A percentile compares a stretch with the other conserved stretches of the same genome.
These are phyloP conservation scores for Viola pubescens DNA, from an alignment of 441 rosid species.

Conservation along the genomic window DNA sequence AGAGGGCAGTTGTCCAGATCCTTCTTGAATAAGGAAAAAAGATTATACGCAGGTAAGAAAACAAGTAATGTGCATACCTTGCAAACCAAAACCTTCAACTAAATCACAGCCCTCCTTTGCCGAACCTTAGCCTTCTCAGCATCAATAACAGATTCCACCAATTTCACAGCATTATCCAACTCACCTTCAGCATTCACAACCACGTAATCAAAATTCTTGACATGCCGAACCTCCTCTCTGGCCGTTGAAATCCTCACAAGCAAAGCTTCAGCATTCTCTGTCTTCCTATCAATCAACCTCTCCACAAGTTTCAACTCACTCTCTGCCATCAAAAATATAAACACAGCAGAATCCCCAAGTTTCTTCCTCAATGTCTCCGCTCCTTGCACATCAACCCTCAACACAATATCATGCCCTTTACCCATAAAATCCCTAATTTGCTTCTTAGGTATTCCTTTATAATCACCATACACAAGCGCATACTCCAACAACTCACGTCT, in stretches of 20 bases:
- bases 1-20: background rate
- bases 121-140: constrained; percentile 85
- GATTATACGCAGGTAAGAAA: background rate
- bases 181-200: constrained; percentile 73
- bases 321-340: constrained; percentile 77
- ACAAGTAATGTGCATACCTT: constrained; percentile 15
- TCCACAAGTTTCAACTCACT: constrained; percentile 71
- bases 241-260: constrained; percentile 77
- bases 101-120: constrained; percentile 55
- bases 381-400: constrained; percentile 91
- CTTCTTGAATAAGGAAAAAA: background rate
- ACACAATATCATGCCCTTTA: constrained; percentile 59
- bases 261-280: constrained; percentile 69
- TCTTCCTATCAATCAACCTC: constrained; percentile 75
- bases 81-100: constrained; percentile 17
- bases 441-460: constrained; percentile 74
- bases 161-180: constrained; percentile 59
- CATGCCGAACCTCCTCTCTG: constrained; percentile 70
- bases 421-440: constrained; percentile 59
- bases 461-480: constrained; percentile 83
- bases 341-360: constrained; percentile 61
- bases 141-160: constrained; percentile 72
- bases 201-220: constrained; percentile 64
- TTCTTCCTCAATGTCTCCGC: constrained; percentile 59
- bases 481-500: constrained; percentile 69